These are phyloP conservation scores for Xylariaceae sp. DNA, from an alignment of 2,329 filamentous ascomycete species.

Conservation along the genomic window DNA sequence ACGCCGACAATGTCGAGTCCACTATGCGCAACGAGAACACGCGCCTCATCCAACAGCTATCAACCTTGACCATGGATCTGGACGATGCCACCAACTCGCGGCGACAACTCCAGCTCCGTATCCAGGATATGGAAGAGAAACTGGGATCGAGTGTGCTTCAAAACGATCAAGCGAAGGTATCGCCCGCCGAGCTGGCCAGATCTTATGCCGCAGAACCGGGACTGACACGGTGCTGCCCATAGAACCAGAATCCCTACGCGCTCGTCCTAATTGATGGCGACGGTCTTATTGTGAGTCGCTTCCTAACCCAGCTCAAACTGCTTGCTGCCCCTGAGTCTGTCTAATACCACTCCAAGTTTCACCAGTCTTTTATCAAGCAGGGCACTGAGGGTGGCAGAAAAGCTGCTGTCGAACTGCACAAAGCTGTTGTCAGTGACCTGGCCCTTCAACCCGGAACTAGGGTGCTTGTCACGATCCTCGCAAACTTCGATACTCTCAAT, in stretches of 20 bases:
- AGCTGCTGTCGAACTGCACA: conserved; percentile 46
- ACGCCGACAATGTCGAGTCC: conserved; percentile 42
- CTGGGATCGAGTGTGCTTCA: conserved; percentile 35
- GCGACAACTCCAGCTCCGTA: conserved; percentile 45
- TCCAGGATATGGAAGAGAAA: conserved; percentile 37
- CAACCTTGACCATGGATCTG: conserved; percentile 45
- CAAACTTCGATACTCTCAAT: conserved; percentile 48
- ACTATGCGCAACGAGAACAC: conserved; percentile 41
- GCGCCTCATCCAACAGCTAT: conserved; percentile 38
- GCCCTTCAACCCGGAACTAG: conserved; percentile 45
- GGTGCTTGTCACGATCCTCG: conserved; percentile 52
- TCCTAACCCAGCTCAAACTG: conserved; percentile 10
- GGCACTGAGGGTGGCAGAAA: conserved; percentile 52
- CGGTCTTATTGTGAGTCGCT: conserved; percentile 49
- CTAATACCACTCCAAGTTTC: conserved; percentile 43
- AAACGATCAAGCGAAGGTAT: conserved; percentile 45
- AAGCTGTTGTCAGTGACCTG: conserved; percentile 41
- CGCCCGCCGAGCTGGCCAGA: conserved; percentile 6
- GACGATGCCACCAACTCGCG: conserved; percentile 44
- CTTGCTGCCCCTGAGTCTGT: conserved; percentile 10
- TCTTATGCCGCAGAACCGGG: conserved; percentile 16
- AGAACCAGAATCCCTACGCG: conserved; percentile 56
- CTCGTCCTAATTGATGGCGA: conserved; percentile 59
- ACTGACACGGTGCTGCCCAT: conserved; percentile 10
- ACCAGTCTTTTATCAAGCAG: conserved; percentile 48